phyloP scores from a whole-genome alignment of 805 yeast species.

The Candida ulmi region DNA sequence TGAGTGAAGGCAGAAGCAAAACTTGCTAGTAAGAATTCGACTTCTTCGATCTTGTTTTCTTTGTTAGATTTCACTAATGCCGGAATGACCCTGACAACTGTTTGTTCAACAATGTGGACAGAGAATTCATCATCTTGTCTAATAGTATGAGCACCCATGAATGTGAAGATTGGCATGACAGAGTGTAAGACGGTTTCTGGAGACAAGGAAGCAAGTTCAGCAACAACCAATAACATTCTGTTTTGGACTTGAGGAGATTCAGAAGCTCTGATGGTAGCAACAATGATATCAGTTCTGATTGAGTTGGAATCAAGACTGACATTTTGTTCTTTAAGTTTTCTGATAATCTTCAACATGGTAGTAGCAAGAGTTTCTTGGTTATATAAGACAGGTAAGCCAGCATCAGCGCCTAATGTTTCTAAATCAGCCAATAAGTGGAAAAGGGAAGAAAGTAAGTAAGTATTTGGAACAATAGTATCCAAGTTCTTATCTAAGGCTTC shows the following conservation, averaged over 20 bases:
- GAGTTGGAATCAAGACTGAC: conserved; percentile 51
- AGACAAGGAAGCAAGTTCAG: conserved; percentile 80
- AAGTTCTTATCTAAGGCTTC: conserved; percentile 64
- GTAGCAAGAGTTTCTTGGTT: conserved; percentile 88
- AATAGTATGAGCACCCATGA: conserved; percentile 97
- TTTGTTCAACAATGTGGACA: conserved; percentile 85
- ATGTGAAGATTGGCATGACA: conserved; percentile 99
- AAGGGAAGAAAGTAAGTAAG: conserved; percentile 43
- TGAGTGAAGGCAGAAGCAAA: conserved; percentile 94
- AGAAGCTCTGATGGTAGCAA: conserved; percentile 84
- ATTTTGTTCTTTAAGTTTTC: conserved; percentile 39
- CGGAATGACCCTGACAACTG: conserved; percentile 85
- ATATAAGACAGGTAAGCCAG: conserved; percentile 84
- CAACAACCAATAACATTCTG: conserved; percentile 73
- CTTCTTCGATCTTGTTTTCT: conserved; percentile 48
- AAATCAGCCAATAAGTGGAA: conserved; percentile 66
- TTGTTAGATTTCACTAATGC: conserved; percentile 58
- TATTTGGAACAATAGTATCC: conserved; percentile 27
- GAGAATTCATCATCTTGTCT: conserved; percentile 97
- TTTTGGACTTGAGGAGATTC: conserved; percentile 94
- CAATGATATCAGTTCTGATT: conserved; percentile 84
- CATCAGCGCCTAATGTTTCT: conserved; percentile 84
- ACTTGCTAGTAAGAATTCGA: conserved; percentile 79
- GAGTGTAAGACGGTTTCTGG: conserved; percentile 92
- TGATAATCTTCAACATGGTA: conserved; percentile 70